These are phyloP conservation scores for Penicillium bovifimosum DNA, from an alignment of 495 filamentous ascomycete species.

Conservation along the genomic window DNA sequence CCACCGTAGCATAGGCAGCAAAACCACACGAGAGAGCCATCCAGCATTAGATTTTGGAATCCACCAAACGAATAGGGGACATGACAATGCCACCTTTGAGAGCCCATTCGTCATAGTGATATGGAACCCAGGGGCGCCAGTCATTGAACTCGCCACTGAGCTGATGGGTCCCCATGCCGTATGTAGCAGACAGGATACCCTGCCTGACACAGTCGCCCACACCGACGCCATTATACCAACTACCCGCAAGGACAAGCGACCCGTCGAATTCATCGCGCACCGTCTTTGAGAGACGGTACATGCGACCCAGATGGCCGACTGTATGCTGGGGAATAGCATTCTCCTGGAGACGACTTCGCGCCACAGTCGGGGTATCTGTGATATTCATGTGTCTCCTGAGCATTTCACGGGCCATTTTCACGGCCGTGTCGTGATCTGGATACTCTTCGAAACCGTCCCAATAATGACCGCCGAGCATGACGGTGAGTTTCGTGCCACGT, in stretches of 20 bases:
- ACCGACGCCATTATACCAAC: slow-evolving; percentile 62
- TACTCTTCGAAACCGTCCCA: slow-evolving; percentile 60
- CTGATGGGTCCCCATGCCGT: slow-evolving; percentile 29
- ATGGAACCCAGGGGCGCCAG: slow-evolving; percentile 17
- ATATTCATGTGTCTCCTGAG: slow-evolving; percentile 72
- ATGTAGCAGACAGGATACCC: slow-evolving; percentile 33
- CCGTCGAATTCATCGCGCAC: slow-evolving; percentile 54
- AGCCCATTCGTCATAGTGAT: slow-evolving; percentile 20
- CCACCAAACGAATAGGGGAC: slow-evolving; percentile 22
- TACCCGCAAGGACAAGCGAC: slow-evolving; percentile 69
- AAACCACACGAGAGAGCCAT: background rate
- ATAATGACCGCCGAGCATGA: slow-evolving; percentile 93
- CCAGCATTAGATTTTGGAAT: background rate
- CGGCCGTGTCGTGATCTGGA: slow-evolving; percentile 57
- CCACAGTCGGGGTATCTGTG: slow-evolving; percentile 48
- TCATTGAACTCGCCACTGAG: slow-evolving; percentile 16
- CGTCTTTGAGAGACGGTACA: slow-evolving; percentile 52
- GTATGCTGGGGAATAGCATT: slow-evolving; percentile 88
- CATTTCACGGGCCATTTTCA: slow-evolving; percentile 59
- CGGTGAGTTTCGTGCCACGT: slow-evolving; percentile 78
- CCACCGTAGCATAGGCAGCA: background rate
- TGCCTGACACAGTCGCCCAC: slow-evolving; percentile 60
- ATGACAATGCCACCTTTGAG: slow-evolving; percentile 35
- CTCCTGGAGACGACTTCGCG: slow-evolving; percentile 56
- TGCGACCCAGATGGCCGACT: slow-evolving; percentile 64